Percentiles rank a stretch among this genome's conserved stretches.
These are phyloP conservation scores for Bipolaris gigantea DNA, from an alignment of 2,329 filamentous ascomycete species.

Conservation along the genomic window DNA sequence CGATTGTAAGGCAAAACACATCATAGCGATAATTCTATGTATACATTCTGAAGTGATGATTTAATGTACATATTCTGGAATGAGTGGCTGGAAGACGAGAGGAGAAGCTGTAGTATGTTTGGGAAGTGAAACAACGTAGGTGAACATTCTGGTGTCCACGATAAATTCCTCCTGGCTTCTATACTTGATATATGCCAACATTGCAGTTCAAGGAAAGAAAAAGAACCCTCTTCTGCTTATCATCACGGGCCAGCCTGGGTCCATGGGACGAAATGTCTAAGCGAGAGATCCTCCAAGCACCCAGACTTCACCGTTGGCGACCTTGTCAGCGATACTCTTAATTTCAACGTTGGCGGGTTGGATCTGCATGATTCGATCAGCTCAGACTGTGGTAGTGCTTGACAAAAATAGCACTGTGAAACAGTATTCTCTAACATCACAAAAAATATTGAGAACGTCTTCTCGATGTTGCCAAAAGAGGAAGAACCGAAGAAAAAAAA, in stretches of 20 bases:
- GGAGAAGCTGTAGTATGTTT: background rate
- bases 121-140: no score
- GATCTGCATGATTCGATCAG: constrained; percentile 53
- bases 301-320: constrained; percentile 90
- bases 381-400: background rate
- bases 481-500: constrained; percentile 16
- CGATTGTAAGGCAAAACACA: background rate
- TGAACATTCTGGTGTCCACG: background rate
- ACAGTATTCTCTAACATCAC: background rate
- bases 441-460: background rate
- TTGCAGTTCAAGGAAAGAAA: background rate
- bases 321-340: constrained; percentile 70
- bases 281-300: constrained; percentile 64
- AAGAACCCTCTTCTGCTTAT: background rate
- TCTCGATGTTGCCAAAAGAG: background rate
- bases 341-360: constrained; percentile 82
- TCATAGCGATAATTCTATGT: background rate
- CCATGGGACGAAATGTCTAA: constrained; percentile 5
- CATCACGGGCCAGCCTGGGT: background rate
- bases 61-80: background rate
- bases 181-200: background rate
- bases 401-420: background rate
- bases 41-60: background rate
- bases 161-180: background rate
- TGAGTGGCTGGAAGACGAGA: no score